phyloP scores from a whole-genome alignment of 2,329 filamentous ascomycete genomes.

The Ophiocordyceps unilateralis region DNA sequence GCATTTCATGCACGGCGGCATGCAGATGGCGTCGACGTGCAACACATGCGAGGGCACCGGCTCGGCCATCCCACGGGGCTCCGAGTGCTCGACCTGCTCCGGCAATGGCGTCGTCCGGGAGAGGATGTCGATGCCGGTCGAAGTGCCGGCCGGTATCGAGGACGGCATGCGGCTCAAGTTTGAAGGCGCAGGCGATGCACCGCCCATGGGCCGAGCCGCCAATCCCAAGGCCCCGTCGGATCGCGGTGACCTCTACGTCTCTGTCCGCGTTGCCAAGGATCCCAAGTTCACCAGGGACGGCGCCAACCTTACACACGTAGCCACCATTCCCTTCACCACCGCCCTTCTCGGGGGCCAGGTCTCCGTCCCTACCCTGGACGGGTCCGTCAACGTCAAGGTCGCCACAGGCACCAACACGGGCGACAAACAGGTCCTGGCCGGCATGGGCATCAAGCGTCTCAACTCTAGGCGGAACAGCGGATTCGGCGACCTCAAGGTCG shows the following conservation, averaged over 20 bases:
- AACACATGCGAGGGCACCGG: conserved; percentile 66
- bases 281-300: conserved; percentile 76
- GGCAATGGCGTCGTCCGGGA: conserved; percentile 77
- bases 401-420: conserved; percentile 83
- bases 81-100: conserved; percentile 62
- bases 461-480: conserved; percentile 45
- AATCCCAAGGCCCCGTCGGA: conserved; percentile 46
- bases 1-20: conserved; percentile 79
- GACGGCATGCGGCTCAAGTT: conserved; percentile 88
- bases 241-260: conserved; percentile 79
- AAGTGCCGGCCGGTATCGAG: conserved; percentile 90
- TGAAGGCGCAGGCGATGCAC: conserved; percentile 72
- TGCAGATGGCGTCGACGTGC: conserved; percentile 92
- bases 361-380: conserved; percentile 75
- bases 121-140: conserved; percentile 65
- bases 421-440: conserved; percentile 73
- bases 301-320: conserved; percentile 83
- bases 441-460: conserved; percentile 89
- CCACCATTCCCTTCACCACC: conserved; percentile 79
- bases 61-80: conserved; percentile 56
- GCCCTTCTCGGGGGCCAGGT: conserved; percentile 85
- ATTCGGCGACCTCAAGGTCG: conserved; percentile 73
- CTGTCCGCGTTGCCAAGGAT: conserved; percentile 78
- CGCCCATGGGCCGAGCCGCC: conserved; percentile 53
- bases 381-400: conserved; percentile 78